phyloP scores from a whole-genome alignment of 768 basidiomycete genomes.

The Mycena amicta region DNA sequence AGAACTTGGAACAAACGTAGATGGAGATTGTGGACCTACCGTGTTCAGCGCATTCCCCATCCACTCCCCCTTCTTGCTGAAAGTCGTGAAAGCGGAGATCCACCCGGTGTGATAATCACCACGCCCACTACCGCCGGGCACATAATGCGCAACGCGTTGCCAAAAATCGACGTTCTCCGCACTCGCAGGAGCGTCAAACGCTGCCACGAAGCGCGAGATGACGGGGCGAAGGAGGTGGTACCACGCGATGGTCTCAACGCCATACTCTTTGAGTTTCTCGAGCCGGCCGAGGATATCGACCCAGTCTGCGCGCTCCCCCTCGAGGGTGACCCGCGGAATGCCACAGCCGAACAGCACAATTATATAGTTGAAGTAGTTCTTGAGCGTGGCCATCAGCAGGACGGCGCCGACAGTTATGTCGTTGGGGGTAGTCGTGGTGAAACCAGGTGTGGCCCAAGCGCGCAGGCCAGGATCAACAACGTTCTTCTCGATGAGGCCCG shows the following conservation, averaged over 20 bases:
- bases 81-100: constrained; percentile 40
- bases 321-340: constrained; percentile 47
- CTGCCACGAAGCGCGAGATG: constrained; percentile 36
- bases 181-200: constrained; percentile 33
- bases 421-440: constrained; percentile 45
- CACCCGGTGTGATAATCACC: constrained; percentile 34
- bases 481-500: constrained; percentile 27
- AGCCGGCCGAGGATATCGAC: constrained; percentile 35
- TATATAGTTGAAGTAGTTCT: constrained; percentile 39
- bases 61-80: constrained; percentile 35
- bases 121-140: constrained; percentile 27
- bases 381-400: constrained; percentile 45
- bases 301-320: constrained; percentile 45
- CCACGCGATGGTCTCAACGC: constrained; percentile 36
- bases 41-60: constrained; percentile 18
- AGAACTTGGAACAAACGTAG: not conserved
- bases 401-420: constrained; percentile 41
- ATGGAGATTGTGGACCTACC: not conserved
- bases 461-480: constrained; percentile 33
- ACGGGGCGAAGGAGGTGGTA: constrained; percentile 42
- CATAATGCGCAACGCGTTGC: constrained; percentile 32
- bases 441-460: constrained; percentile 44
- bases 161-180: constrained; percentile 35
- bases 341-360: constrained; percentile 35
- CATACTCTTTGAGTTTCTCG: constrained; percentile 42